Evolutionary conservation across 2,329 filamentous ascomycete genomes (phyloP).

Genomic region (Sclerotiophoma versabilis): DNA sequence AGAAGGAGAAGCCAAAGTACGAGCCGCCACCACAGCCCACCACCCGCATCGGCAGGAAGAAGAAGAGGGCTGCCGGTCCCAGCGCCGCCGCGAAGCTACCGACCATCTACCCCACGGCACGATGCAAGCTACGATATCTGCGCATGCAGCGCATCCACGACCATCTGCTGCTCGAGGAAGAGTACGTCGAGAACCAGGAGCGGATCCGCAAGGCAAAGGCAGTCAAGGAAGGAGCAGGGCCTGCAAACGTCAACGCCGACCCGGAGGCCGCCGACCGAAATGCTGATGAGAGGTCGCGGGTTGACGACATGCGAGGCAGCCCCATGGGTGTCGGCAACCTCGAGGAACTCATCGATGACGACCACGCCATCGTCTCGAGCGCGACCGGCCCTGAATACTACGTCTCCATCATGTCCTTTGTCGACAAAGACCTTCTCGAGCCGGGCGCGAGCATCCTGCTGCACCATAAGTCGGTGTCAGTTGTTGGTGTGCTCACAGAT

Average conservation of each 20-base stretch:
- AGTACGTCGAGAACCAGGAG: slow-evolving; percentile 99
- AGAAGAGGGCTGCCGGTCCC: slow-evolving; percentile 92
- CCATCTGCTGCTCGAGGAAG: slow-evolving; percentile 93
- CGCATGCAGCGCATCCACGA: slow-evolving; percentile 99
- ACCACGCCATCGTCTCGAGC: slow-evolving; percentile 97
- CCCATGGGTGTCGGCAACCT: slow-evolving; percentile 98
- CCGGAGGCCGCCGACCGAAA: slow-evolving; percentile 86
- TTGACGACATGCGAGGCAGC: slow-evolving; percentile 98
- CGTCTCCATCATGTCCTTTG: slow-evolving; percentile 99
- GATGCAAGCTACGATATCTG: slow-evolving; percentile 95
- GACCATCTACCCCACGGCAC: slow-evolving; percentile 89
- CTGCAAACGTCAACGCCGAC: slow-evolving; percentile 60
- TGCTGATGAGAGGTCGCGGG: slow-evolving; percentile 91
- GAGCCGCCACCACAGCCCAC: slow-evolving; percentile 97
- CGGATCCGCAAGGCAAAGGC: slow-evolving; percentile 91
- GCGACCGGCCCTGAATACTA: slow-evolving; percentile 98
- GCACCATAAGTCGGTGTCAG: slow-evolving; percentile 97
- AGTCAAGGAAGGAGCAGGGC: slow-evolving; percentile 60
- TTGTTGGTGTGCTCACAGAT: slow-evolving; percentile 95
- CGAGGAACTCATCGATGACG: slow-evolving; percentile 98
- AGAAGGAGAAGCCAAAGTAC: slow-evolving; percentile 99
- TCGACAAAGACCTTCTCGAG: slow-evolving; percentile 97
- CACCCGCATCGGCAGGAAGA: slow-evolving; percentile 96
- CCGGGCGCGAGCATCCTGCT: slow-evolving; percentile 93
- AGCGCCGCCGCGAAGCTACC: slow-evolving; percentile 96